These are phyloP conservation scores for Rhizopogon vulgaris DNA, from an alignment of 768 basidiomycete species.

Conservation along the genomic window DNA sequence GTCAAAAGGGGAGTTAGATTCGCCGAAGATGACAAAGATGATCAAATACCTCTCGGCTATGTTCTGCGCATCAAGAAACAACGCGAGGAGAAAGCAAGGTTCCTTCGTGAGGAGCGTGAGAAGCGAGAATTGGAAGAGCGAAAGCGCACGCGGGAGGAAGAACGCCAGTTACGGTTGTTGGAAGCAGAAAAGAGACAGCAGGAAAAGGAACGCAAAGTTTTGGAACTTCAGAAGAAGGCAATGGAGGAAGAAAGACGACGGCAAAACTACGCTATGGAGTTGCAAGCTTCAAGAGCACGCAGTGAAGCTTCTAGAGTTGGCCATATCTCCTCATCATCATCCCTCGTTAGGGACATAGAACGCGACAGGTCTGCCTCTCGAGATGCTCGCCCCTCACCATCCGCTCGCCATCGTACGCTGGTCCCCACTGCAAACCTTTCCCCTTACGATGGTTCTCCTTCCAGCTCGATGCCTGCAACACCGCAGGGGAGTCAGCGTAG, in stretches of 20 bases:
- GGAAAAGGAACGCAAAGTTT: conserved; percentile 45
- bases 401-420: conserved; percentile 40
- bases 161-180: conserved; percentile 32
- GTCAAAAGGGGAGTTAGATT: conserved; percentile 55
- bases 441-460: conserved; percentile 41
- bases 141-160: conserved; percentile 38
- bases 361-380: conserved; percentile 32
- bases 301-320: conserved; percentile 55
- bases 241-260: conserved; percentile 51
- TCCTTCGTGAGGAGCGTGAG: conserved; percentile 55
- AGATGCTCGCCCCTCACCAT: conserved; percentile 25
- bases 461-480: conserved; percentile 39
- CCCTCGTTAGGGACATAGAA: conserved; percentile 15
- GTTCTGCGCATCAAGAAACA: conserved; percentile 68
- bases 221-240: conserved; percentile 23
- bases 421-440: conserved; percentile 26
- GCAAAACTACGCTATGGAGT: conserved; percentile 48
- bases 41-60: conserved; percentile 62
- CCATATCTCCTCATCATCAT: conserved; percentile 17
- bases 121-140: conserved; percentile 45
- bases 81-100: conserved; percentile 65
- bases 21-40: conserved; percentile 57
- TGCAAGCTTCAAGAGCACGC: conserved; percentile 53
- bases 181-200: conserved; percentile 41
- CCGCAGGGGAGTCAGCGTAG: conserved; percentile 28